A percentile compares a stretch with the other conserved stretches of the same genome.
Evolutionary conservation across 768 basidiomycete genomes (phyloP).

Genomic region (Phylloporus rhodoxanthus): DNA sequence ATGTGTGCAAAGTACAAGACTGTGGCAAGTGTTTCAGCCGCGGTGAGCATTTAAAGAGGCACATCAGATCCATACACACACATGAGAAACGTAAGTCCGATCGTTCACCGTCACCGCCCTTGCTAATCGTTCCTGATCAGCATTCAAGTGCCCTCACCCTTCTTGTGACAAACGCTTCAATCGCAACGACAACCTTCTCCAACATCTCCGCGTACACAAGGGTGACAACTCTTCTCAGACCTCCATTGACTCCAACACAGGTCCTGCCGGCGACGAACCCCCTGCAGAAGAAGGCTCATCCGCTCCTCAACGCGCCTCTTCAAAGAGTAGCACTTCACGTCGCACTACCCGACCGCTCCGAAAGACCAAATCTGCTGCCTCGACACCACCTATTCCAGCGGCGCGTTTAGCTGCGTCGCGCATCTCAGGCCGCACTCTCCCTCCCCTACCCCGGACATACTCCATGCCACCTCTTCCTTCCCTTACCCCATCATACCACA

Average conservation of each 20-base stretch:
- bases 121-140: constrained; percentile 37
- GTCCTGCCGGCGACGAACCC: constrained; percentile 23
- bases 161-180: constrained; percentile 71
- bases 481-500: constrained; percentile 24
- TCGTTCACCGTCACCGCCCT: constrained; percentile 12
- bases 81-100: constrained; percentile 65
- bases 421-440: constrained; percentile 26
- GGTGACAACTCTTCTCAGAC: constrained; percentile 33
- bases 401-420: constrained; percentile 32
- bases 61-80: constrained; percentile 69
- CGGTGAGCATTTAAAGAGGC: constrained; percentile 71
- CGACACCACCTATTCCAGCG: constrained; percentile 30
- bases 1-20: constrained; percentile 60
- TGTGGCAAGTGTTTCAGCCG: constrained; percentile 72
- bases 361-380: constrained; percentile 33
- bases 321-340: constrained; percentile 20
- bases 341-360: constrained; percentile 30
- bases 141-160: constrained; percentile 65
- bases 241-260: constrained; percentile 26
- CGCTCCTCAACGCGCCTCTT: constrained; percentile 19
- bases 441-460: constrained; percentile 30
- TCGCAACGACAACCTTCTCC: constrained; percentile 73
- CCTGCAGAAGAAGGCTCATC: constrained; percentile 17
- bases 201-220: constrained; percentile 71
- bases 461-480: constrained; percentile 30